Percentiles rank a stretch among this genome's conserved stretches.
Evolutionary conservation across 139 green algal species (phyloP).

Genomic region (Picochlorum sp.): DNA sequence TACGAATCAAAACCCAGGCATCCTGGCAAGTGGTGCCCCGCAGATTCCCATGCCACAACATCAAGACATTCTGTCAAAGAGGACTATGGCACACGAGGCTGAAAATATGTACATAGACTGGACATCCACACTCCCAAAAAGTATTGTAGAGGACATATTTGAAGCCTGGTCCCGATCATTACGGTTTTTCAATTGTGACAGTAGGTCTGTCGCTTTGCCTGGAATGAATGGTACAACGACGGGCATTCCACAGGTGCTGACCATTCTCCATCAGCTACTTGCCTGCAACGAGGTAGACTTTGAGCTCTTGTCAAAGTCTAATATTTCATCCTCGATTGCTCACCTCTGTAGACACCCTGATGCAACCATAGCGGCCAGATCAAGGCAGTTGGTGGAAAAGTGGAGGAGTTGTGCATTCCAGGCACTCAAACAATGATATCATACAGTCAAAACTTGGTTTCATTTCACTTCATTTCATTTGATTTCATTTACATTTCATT

Average conservation of each 20-base stretch:
- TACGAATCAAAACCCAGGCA: too few species aligned
- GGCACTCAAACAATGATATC: background rate
- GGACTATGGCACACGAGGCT: too few species aligned
- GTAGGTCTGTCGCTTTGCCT: background rate
- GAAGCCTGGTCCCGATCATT: background rate
- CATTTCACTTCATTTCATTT: background rate
- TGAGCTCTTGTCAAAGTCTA: background rate
- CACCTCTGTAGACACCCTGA: background rate
- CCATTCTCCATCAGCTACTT: background rate
- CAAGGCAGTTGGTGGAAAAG: background rate
- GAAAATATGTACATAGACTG: background rate
- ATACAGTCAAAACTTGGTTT: background rate
- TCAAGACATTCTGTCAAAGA: too few species aligned
- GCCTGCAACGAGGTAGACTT: slow-evolving; percentile 1
- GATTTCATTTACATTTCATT: background rate
- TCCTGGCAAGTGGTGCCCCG: too few species aligned
- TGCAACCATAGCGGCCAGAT: background rate
- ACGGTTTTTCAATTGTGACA: background rate
- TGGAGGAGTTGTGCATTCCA: slow-evolving; percentile 1
- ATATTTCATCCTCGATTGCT: slow-evolving; percentile 3
- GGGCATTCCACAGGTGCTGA: background rate
- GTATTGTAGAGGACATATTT: slow-evolving; percentile 1
- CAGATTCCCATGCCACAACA: too few species aligned
- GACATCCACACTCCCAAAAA: background rate
- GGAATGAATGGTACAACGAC: background rate